These are phyloP conservation scores for Alternaria sp. DNA, from an alignment of 2,329 filamentous ascomycete genomes.

Conservation along the genomic window DNA sequence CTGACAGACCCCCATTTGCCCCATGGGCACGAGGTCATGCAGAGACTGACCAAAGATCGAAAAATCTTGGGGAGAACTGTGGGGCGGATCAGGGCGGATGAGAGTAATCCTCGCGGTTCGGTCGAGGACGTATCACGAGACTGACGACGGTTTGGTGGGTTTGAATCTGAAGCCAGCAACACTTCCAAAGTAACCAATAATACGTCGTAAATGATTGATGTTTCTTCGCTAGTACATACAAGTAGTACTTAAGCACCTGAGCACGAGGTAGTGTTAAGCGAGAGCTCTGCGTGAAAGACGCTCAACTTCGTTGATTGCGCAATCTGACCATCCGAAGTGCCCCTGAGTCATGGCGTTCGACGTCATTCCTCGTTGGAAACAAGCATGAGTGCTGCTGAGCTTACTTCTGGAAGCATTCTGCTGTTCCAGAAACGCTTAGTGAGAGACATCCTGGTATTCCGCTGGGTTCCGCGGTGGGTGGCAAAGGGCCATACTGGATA, in stretches of 20 bases:
- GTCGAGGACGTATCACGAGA: background rate
- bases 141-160: background rate
- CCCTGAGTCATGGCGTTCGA: background rate
- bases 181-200: no score
- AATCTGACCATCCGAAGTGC: background rate
- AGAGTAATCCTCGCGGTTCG: background rate
- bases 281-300: background rate
- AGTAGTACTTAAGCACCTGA: no score
- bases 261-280: background rate
- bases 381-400: background rate
- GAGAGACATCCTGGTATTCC: background rate
- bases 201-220: no score
- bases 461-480: background rate
- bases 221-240: no score
- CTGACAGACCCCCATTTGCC: background rate
- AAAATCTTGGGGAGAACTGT: background rate
- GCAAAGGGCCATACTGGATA: background rate
- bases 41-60: background rate
- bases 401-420: background rate
- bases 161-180: background rate
- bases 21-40: background rate
- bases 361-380: background rate
- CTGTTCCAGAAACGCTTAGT: conserved; percentile 1
- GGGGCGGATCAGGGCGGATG: conserved; percentile 8
- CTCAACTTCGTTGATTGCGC: background rate